A percentile compares a stretch with the other conserved stretches of the same genome.
Evolutionary conservation across 768 basidiomycete genomes (phyloP).

Genomic region (Kondoa malvinella): DNA sequence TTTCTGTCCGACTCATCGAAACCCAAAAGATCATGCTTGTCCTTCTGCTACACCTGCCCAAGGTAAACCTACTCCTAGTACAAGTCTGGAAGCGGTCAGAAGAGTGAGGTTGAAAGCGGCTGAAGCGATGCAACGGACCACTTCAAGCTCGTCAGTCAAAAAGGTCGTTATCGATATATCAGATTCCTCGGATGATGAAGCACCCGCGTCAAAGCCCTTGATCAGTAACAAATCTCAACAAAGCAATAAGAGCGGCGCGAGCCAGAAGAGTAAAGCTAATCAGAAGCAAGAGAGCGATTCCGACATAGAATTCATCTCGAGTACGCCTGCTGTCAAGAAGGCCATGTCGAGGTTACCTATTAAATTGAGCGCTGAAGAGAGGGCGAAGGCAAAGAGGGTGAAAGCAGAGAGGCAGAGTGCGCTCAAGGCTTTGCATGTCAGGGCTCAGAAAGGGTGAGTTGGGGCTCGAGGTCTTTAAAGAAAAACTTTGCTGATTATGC

Average conservation of each 20-base stretch:
- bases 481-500: not conserved
- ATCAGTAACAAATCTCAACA: not conserved
- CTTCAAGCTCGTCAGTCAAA: not conserved
- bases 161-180: conserved; percentile 17
- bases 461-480: no score
- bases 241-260: not conserved
- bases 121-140: not conserved
- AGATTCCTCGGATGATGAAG: conserved; percentile 13
- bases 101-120: not conserved
- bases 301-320: conserved; percentile 4
- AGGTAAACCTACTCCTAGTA: not conserved
- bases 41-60: not conserved
- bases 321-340: not conserved
- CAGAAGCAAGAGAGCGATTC: not conserved
- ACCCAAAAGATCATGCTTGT: conserved; percentile 19
- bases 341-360: not conserved
- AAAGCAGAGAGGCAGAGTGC: conserved; percentile 12
- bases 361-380: not conserved
- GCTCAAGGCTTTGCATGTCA: conserved; percentile 18
- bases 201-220: conserved; percentile 1
- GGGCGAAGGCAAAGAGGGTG: conserved; percentile 16
- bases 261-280: not conserved
- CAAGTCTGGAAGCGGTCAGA: not conserved
- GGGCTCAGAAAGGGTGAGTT: conserved; percentile 22
- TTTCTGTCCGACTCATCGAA: conserved; percentile 20